These are phyloP conservation scores for Tulasnella sp. DNA, from an alignment of 768 basidiomycete genomes.

Conservation along the genomic window DNA sequence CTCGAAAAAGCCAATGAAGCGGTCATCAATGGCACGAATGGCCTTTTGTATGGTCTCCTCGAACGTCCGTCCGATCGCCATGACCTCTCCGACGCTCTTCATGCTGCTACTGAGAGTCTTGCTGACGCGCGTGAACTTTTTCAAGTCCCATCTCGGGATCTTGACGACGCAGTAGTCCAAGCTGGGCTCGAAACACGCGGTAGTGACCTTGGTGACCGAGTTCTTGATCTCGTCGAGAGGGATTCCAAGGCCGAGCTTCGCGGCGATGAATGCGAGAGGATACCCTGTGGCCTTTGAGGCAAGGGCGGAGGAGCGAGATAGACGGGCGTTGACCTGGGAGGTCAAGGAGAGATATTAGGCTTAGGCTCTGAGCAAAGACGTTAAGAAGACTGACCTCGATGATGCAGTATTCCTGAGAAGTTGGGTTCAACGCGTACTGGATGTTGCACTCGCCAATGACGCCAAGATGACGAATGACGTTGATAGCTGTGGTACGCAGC, in stretches of 20 bases:
- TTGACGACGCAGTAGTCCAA: conserved; percentile 97
- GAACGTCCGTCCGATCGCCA: conserved; percentile 97
- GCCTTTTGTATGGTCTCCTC: conserved; percentile 99
- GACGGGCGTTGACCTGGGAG: conserved; percentile 77
- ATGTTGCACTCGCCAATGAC: conserved; percentile 99
- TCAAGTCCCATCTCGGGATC: conserved; percentile 98
- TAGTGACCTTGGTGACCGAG: conserved; percentile 91
- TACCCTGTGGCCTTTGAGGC: conserved; percentile 99
- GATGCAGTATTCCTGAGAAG: conserved; percentile 94
- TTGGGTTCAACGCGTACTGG: conserved; percentile 93
- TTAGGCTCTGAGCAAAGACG: neutral
- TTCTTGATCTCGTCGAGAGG: conserved; percentile 98
- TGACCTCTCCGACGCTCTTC: conserved; percentile 99
- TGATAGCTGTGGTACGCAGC: conserved; percentile 95
- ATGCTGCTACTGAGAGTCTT: conserved; percentile 85
- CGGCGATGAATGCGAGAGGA: conserved; percentile 95
- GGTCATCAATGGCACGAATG: conserved; percentile 91
- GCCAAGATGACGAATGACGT: conserved; percentile 96
- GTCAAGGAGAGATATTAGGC: neutral
- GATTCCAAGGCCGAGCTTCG: conserved; percentile 93
- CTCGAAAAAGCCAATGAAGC: conserved; percentile 85
- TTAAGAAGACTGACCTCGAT: conserved; percentile 54
- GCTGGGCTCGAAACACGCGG: conserved; percentile 95
- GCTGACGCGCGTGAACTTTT: conserved; percentile 94
- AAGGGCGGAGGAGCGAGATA: conserved; percentile 93